phyloP scores from a whole-genome alignment of 1,284 basidiomycete genomes.

The Rhodotorula sp. region DNA sequence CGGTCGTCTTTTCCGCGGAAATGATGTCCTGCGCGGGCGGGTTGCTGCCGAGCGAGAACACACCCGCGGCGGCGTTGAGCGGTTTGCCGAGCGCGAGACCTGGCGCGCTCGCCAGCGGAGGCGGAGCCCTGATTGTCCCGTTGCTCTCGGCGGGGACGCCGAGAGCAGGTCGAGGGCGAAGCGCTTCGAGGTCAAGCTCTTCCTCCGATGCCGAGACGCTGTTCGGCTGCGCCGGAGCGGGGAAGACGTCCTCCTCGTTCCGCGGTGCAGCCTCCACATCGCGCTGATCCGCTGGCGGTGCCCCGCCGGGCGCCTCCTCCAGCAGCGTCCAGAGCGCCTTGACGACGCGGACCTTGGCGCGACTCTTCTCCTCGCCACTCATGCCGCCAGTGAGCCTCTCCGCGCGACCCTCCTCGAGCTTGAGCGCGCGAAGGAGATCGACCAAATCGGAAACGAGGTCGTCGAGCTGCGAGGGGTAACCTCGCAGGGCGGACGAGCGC shows the following conservation, averaged over 20 bases:
- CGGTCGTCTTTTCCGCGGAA: background rate
- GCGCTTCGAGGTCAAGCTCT: background rate
- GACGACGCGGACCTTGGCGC: constrained; percentile 72
- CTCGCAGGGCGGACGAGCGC: background rate
- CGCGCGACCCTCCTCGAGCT: constrained; percentile 42
- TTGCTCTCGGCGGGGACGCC: background rate
- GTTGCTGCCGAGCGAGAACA: background rate
- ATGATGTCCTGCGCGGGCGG: background rate
- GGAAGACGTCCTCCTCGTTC: background rate
- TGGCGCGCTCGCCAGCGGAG: background rate
- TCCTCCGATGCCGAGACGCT: too few species aligned
- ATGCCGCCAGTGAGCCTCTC: constrained; percentile 50
- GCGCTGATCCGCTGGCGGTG: background rate
- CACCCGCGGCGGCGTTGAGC: background rate
- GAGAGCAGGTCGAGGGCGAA: background rate
- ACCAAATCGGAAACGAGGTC: constrained; percentile 1
- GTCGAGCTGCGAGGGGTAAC: constrained; percentile 1
- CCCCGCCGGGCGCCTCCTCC: constrained; percentile 57
- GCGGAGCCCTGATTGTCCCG: background rate
- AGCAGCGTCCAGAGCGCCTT: constrained; percentile 63
- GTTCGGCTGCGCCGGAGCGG: background rate
- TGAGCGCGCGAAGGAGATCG: constrained; percentile 54
- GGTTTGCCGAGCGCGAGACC: background rate
- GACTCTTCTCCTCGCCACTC: constrained; percentile 59
- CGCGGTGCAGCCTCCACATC: background rate